Evolutionary conservation across 257 asterid genomes (phyloP).

Genomic region (Rubia yunnanensis): DNA sequence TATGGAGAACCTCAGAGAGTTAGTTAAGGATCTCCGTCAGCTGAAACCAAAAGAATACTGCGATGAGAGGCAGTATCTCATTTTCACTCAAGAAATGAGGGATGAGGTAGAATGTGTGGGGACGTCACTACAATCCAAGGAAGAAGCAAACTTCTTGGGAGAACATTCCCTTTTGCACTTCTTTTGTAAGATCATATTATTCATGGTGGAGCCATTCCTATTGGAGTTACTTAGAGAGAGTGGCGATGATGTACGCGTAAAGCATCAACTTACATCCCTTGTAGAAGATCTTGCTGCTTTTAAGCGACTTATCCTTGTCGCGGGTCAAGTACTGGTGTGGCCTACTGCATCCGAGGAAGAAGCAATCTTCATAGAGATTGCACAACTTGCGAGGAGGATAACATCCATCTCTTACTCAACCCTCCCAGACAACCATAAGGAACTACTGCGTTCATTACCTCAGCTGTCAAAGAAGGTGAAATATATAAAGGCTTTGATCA

Average conservation of each 20-base stretch:
- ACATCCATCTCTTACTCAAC: neutral
- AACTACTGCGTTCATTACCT: neutral
- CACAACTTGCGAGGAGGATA: neutral
- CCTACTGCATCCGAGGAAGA: neutral
- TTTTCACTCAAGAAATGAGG: neutral
- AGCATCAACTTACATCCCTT: neutral
- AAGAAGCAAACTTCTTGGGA: neutral
- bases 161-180: neutral
- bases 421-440: neutral
- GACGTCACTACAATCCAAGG: neutral
- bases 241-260: neutral
- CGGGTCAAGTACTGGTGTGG: neutral
- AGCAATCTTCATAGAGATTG: neutral
- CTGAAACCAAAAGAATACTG: neutral
- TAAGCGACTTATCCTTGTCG: neutral
- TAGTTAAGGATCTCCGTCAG: neutral
- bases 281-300: neutral
- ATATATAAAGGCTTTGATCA: neutral
- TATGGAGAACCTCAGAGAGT: neutral
- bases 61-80: neutral
- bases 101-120: neutral
- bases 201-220: neutral
- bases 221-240: neutral
- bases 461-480: neutral
- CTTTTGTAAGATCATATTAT: neutral